phyloP scores from a whole-genome alignment of 306 rosid genomes.

The Casuarina cunninghamiana region DNA sequence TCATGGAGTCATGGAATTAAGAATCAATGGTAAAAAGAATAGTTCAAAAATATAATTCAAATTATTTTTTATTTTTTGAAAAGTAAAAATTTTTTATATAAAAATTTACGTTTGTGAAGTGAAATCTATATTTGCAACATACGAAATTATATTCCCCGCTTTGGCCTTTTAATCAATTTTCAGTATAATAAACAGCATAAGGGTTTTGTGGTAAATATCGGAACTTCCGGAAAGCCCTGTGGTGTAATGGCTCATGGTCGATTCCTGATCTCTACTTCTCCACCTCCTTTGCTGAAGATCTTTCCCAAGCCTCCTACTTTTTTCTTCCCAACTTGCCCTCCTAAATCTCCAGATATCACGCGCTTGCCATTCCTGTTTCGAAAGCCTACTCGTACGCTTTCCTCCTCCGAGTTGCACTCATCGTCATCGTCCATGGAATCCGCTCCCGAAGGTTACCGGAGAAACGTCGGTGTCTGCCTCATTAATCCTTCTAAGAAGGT shows the following conservation, averaged over 20 bases:
- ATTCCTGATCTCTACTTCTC: neutral
- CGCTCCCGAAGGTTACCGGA: constrained; percentile 80
- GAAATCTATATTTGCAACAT: no score
- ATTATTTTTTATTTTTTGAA: no score
- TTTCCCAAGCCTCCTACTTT: constrained; percentile 3
- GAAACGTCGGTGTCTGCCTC: constrained; percentile 85
- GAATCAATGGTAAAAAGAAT: no score
- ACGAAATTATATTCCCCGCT: no score
- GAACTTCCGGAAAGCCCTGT: neutral
- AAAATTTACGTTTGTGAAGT: no score
- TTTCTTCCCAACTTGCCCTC: constrained; percentile 10
- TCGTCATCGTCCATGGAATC: constrained; percentile 64
- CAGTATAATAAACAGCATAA: neutral
- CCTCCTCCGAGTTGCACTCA: constrained; percentile 10
- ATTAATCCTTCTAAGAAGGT: constrained; percentile 67
- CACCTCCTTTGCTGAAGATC: neutral
- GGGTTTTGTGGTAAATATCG: neutral
- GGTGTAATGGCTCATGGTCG: neutral
- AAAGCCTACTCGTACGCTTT: neutral
- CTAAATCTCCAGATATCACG: constrained; percentile 13
- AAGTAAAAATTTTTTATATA: no score
- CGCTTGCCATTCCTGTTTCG: constrained; percentile 13
- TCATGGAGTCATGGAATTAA: no score
- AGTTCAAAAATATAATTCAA: no score
- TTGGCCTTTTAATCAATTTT: no score